Evolutionary conservation across 805 yeast genomes (phyloP), one percentile per base, ranked within the genome.

Genomic region (Candida sithepensis): DNA sequence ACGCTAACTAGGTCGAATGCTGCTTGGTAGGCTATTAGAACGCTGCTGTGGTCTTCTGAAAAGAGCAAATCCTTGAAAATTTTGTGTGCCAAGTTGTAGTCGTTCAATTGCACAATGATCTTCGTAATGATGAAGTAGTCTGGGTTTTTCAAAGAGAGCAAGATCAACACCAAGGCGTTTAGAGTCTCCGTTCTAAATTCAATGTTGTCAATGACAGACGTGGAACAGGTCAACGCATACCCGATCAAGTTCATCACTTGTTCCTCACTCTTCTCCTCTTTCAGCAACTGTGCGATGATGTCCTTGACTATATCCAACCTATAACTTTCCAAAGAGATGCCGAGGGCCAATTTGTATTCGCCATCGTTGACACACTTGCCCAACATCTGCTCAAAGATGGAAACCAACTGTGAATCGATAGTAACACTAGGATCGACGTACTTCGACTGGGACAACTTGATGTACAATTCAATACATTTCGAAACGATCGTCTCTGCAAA

Each of bases 1-100:
- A 95, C 83, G 46, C 82, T 83, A 6, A 91, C 97, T 50, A 94
- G 77, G 66, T 94, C 99, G 66, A 94, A 94, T 1, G 97, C 97
- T 45, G 92, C 88, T 72, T 94, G 99, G 67, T 81, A 88, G 2
- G 96, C 96, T 50, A 86, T 74, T 53, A 81, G 73, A 42, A 63
- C 66, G 52, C 74, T 78, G 18, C 72, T 65, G 3, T 39, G 21
- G 6, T 19, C 28, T 12, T 56, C 56, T 2, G 63, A 52, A 3
- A 61, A 57, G 37, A 88, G 60, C 51, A 88, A 73, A 49, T 77
- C 77, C 56, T 77, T 76, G 66, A 92, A 88, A 41, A 90, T 70
- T 46, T 76, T 73, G 34, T 81, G 74, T 5, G 96, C 96, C 54
- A 87, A 74, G 9, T 72, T 69, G 39, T 81, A 71, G 64, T 89